These are phyloP conservation scores for Mortierella sp. DNA, from an alignment of 371 early-diverging fungal species.

Conservation along the genomic window DNA sequence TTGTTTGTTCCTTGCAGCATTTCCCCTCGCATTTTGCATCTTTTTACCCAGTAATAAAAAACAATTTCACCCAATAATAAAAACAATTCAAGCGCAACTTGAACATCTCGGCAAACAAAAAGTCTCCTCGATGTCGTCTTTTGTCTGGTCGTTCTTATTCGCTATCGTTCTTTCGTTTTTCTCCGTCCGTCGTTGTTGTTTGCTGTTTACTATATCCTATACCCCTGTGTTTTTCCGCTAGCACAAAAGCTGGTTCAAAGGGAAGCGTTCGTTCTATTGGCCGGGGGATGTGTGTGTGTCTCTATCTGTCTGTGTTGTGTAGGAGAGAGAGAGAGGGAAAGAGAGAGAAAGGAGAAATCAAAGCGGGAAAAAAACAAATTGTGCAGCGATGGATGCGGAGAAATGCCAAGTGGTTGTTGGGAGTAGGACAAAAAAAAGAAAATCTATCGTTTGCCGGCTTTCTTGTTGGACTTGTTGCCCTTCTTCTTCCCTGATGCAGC, in stretches of 20 bases:
- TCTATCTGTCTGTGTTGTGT: too few species aligned
- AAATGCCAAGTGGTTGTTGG: too few species aligned
- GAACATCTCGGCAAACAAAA: not conserved
- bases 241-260: too few species aligned
- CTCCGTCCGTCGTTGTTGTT: not conserved
- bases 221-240: not conserved
- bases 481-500: conserved; percentile 36
- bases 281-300: too few species aligned
- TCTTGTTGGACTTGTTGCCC: conserved; percentile 18
- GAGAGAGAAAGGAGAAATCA: not conserved
- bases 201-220: not conserved
- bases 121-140: not conserved
- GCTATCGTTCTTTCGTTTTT: conserved; percentile 4
- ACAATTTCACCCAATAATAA: not conserved
- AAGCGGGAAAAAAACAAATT: too few species aligned
- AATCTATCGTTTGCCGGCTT: conserved; percentile 22
- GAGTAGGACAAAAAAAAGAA: not conserved
- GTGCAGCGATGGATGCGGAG: too few species aligned
- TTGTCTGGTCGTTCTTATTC: not conserved
- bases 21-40: not conserved
- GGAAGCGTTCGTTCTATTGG: too few species aligned
- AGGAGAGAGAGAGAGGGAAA: not conserved
- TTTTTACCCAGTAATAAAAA: not conserved
- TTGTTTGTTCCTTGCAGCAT: not conserved
- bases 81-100: conserved; percentile 5